Conservation (phyloP, 2,329 filamentous ascomycete species). For the Colletotrichum falcatum region DNA sequence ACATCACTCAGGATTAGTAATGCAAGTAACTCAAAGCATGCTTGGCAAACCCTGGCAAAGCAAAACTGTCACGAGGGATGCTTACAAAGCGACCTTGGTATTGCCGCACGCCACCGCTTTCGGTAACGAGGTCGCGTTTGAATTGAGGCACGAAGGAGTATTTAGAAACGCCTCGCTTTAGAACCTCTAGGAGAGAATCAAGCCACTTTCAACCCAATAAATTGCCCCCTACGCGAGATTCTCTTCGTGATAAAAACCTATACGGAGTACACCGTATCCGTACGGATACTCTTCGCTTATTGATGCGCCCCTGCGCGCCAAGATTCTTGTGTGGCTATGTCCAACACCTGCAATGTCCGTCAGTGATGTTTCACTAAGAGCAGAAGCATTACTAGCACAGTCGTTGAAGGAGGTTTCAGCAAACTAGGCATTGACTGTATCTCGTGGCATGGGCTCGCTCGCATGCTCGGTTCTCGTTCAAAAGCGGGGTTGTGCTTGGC, state of each 20-base stretch:
- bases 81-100: too few species aligned
- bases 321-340: conserved; percentile 19
- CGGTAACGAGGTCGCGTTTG: too few species aligned
- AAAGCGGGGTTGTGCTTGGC: neutral
- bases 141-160: too few species aligned
- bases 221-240: too few species aligned
- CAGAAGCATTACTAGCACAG: neutral
- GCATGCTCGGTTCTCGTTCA: neutral
- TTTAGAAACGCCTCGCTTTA: too few species aligned
- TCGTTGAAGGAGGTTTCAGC: neutral
- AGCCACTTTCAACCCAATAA: too few species aligned
- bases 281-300: too few species aligned
- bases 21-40: neutral
- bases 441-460: neutral
- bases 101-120: too few species aligned
- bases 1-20: neutral
- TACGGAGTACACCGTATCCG: too few species aligned
- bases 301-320: conserved; percentile 2
- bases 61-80: too few species aligned
- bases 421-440: neutral
- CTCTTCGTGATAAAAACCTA: too few species aligned
- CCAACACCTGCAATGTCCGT: neutral
- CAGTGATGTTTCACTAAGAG: neutral
- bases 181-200: too few species aligned
- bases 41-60: neutral